phyloP scores from a whole-genome alignment of 257 asterid genomes.

The Solanum piurae region DNA sequence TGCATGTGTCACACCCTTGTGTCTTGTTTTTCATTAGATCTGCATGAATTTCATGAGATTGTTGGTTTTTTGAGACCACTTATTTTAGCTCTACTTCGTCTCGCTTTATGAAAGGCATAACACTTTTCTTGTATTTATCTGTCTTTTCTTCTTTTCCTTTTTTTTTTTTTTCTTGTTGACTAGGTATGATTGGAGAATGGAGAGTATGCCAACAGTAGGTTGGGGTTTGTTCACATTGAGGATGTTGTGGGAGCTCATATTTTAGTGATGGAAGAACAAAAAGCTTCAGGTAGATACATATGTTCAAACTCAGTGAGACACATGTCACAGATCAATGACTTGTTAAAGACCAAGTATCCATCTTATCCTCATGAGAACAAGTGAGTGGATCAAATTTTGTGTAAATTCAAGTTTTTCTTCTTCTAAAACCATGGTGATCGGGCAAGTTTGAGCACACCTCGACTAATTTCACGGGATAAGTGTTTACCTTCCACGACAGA shows the following conservation, averaged over 20 bases:
- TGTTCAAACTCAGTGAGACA: slow-evolving; percentile 79
- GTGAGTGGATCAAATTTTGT: slow-evolving; percentile 17
- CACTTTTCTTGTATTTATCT: background rate
- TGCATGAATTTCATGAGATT: background rate
- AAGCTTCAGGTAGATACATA: slow-evolving; percentile 71
- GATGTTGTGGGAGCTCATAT: slow-evolving; percentile 83
- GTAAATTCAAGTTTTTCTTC: background rate
- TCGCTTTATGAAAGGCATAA: background rate
- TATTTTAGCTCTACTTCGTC: background rate
- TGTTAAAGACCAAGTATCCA: slow-evolving; percentile 61
- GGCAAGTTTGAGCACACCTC: background rate
- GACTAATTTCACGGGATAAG: background rate
- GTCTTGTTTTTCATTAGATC: too few species aligned
- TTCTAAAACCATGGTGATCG: background rate
- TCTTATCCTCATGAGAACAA: slow-evolving; percentile 55
- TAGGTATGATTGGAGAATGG: slow-evolving; percentile 52
- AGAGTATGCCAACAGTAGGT: slow-evolving; percentile 41
- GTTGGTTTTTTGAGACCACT: background rate
- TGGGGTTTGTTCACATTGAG: slow-evolving; percentile 88
- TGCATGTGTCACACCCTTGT: too few species aligned
- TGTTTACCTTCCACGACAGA: background rate
- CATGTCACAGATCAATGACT: slow-evolving; percentile 64
- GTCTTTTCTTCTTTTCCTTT: too few species aligned
- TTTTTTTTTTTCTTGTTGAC: background rate
- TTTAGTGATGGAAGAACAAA: slow-evolving; percentile 66